phyloP scores from a whole-genome alignment of 495 filamentous ascomycete genomes.

The Podospora conica region DNA sequence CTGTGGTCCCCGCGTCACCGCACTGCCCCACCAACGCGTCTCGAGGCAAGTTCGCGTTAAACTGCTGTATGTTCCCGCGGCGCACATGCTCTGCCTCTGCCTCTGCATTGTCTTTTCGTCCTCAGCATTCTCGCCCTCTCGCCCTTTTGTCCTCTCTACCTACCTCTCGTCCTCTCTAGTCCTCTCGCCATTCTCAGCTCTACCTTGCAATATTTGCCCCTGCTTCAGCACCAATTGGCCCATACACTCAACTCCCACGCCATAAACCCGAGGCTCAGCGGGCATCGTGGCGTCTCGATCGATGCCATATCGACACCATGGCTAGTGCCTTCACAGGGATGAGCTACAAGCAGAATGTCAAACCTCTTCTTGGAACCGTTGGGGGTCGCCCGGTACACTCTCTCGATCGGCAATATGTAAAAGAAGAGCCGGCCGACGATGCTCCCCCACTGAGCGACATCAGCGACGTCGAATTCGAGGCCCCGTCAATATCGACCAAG shows the following conservation, averaged over 20 bases:
- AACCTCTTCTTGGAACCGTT: neutral
- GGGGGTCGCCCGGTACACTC: neutral
- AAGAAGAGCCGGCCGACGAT: conserved; percentile 2
- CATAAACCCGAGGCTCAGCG: neutral
- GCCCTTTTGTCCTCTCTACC: too few relatives aligned
- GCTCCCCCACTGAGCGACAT: conserved; percentile 13
- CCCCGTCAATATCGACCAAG: neutral
- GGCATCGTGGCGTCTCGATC: neutral
- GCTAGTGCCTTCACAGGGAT: neutral
- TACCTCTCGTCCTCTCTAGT: too few relatives aligned
- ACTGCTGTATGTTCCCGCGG: neutral
- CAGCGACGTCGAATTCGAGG: conserved; percentile 3
- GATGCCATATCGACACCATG: neutral
- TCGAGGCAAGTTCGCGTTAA: neutral
- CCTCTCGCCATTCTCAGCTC: too few relatives aligned
- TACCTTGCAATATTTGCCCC: too few relatives aligned
- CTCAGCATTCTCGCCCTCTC: neutral
- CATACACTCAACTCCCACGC: neutral
- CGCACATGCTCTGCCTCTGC: too few relatives aligned
- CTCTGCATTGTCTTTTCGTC: neutral
- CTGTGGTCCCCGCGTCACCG: neutral
- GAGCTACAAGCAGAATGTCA: neutral
- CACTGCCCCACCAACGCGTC: neutral
- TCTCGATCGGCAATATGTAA: neutral
- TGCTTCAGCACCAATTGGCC: neutral